Percentiles rank a stretch among this genome's conserved stretches.
phyloP scores from a whole-genome alignment of 257 asterid genomes.

The Lantana camara region DNA sequence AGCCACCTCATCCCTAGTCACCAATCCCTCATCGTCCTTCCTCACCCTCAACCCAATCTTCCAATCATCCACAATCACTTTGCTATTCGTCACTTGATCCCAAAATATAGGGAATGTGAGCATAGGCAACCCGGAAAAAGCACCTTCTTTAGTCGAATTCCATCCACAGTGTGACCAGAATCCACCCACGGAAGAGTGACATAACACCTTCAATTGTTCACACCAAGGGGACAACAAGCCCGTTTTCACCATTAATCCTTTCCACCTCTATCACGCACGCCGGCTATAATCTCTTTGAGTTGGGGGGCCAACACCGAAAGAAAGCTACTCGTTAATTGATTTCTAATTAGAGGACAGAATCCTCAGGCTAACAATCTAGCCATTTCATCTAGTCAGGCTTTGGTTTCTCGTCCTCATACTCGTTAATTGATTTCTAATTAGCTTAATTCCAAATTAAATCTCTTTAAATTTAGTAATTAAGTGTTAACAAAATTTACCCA shows the following conservation, averaged over 20 bases:
- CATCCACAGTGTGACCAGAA: constrained; percentile 76
- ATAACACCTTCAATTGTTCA: constrained; percentile 54
- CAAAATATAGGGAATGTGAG: constrained; percentile 45
- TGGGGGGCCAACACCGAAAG: constrained; percentile 49
- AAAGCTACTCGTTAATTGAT: constrained; percentile 65
- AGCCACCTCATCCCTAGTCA: constrained; percentile 39
- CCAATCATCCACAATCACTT: constrained; percentile 62
- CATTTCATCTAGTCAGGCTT: constrained; percentile 41
- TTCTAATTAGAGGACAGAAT: constrained; percentile 56
- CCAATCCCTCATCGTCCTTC: constrained; percentile 39
- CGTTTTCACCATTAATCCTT: constrained; percentile 26
- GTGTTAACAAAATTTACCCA: no score
- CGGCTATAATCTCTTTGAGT: constrained; percentile 44
- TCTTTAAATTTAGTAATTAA: no score
- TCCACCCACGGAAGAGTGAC: constrained; percentile 55
- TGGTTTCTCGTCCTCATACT: no score
- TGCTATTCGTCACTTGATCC: constrained; percentile 59
- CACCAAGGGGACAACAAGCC: constrained; percentile 65
- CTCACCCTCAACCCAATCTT: constrained; percentile 51
- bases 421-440: no score
- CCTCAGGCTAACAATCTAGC: constrained; percentile 53
- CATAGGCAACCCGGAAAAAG: constrained; percentile 51
- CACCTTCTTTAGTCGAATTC: constrained; percentile 62
- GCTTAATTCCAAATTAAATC: no score
- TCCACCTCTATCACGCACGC: constrained; percentile 34